Evolutionary conservation across 305 asterid genomes (phyloP).

Genomic region (Andrographis paniculata): DNA sequence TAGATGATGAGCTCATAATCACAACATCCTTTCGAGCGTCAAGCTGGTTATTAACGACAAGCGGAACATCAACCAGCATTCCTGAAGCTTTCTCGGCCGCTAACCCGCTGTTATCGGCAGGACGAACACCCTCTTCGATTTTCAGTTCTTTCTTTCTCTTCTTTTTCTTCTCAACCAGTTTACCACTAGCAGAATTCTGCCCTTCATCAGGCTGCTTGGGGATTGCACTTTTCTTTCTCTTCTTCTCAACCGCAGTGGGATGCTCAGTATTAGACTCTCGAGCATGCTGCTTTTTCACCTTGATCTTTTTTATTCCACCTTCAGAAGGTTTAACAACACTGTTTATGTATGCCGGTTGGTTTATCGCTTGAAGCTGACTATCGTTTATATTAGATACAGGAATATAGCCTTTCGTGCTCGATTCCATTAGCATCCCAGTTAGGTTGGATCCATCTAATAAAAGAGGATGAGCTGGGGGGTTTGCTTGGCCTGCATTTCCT

Average conservation of each 20-base stretch:
- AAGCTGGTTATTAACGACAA: slow-evolving; percentile 22
- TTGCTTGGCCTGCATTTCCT: slow-evolving; percentile 28
- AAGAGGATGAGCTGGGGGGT: slow-evolving; percentile 22
- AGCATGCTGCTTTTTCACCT: slow-evolving; percentile 40
- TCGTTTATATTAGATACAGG: slow-evolving; percentile 32
- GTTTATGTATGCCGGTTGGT: slow-evolving; percentile 20
- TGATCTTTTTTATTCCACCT: slow-evolving; percentile 41
- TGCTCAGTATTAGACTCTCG: slow-evolving; percentile 37
- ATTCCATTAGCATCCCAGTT: slow-evolving; percentile 21
- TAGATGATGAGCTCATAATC: slow-evolving; percentile 19
- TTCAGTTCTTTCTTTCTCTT: slow-evolving; percentile 37
- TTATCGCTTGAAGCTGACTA: slow-evolving; percentile 26
- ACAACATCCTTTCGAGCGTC: slow-evolving; percentile 28
- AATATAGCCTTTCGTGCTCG: slow-evolving; percentile 19
- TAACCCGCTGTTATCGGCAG: slow-evolving; percentile 23
- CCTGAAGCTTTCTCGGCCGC: slow-evolving; percentile 23
- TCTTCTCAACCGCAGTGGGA: slow-evolving; percentile 34
- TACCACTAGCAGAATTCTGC: slow-evolving; percentile 23
- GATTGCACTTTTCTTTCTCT: slow-evolving; percentile 34
- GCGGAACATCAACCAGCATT: slow-evolving; percentile 21
- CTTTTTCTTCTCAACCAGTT: slow-evolving; percentile 37
- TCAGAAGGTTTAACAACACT: slow-evolving; percentile 27
- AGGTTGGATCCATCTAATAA: slow-evolving; percentile 32
- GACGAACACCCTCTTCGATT: slow-evolving; percentile 12
- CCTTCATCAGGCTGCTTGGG: slow-evolving; percentile 25